Conservation (phyloP, 164 flowering plant species). For the Stephania yunnanensis region DNA sequence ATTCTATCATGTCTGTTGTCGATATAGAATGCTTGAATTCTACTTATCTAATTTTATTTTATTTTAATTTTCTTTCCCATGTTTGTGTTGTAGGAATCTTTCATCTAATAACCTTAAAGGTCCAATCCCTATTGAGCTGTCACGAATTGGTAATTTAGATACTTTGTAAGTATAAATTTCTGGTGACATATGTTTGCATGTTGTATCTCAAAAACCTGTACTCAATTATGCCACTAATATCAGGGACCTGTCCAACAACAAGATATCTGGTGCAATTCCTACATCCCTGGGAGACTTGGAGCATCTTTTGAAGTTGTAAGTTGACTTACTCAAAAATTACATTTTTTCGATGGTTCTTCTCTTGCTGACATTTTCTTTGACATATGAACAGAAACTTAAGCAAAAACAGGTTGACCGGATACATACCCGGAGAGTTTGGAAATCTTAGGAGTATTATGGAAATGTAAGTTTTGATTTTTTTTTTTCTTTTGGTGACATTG, state of each 20-base stretch:
- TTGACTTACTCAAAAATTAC: not conserved
- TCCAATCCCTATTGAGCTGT: conserved; percentile 79
- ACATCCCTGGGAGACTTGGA: conserved; percentile 88
- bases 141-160: conserved; percentile 83
- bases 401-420: conserved; percentile 55
- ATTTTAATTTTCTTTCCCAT: not conserved
- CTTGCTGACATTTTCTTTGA: conserved; percentile 4
- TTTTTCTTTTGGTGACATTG: not conserved
- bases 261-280: conserved; percentile 70
- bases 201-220: not conserved
- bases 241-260: conserved; percentile 84
- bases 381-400: conserved; percentile 58
- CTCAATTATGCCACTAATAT: conserved; percentile 3
- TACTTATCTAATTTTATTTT: not conserved
- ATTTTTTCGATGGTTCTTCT: not conserved
- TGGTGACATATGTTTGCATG: not conserved
- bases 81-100: conserved; percentile 51
- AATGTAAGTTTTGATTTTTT: conserved; percentile 39
- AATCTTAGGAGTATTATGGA: conserved; percentile 86
- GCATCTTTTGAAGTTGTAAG: conserved; percentile 90
- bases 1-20: too few relatives aligned
- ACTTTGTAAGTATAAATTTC: conserved; percentile 56
- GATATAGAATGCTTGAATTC: not conserved
- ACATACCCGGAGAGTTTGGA: conserved; percentile 80
- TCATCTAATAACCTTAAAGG: conserved; percentile 65